phyloP scores from a whole-genome alignment of 164 flowering plant species.

The Kingdonia uniflora region DNA sequence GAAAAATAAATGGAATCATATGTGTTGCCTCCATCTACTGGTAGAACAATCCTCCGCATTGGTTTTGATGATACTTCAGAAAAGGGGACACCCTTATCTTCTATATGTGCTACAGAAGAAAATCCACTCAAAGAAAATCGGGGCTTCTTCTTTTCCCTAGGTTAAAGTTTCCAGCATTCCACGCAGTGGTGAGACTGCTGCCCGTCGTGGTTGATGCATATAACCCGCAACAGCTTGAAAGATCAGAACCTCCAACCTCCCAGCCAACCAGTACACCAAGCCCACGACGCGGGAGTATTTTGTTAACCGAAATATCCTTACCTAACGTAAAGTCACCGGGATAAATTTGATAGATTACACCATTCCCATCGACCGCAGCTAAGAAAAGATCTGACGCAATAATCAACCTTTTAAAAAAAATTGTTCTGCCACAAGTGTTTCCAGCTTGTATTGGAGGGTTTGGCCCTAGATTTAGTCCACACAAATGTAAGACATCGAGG shows the following conservation, averaged over 20 bases:
- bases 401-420: conserved; percentile 50
- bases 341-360: conserved; percentile 51
- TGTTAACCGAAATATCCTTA: conserved; percentile 18
- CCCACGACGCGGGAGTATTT: conserved; percentile 33
- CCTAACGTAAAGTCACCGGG: conserved; percentile 30
- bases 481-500: conserved; percentile 36
- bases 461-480: conserved; percentile 26
- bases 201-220: conserved; percentile 6
- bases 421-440: conserved; percentile 16
- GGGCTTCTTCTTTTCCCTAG: conserved; percentile 11
- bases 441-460: conserved; percentile 9
- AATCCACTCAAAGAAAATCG: conserved; percentile 25
- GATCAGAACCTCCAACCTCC: conserved; percentile 54
- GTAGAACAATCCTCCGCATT: conserved; percentile 55
- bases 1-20: conserved; percentile 60
- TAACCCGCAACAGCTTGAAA: conserved; percentile 9
- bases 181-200: not conserved
- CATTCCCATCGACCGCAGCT: conserved; percentile 65
- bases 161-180: too few species aligned
- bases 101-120: conserved; percentile 22
- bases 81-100: conserved; percentile 8
- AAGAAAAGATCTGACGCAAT: conserved; percentile 50
- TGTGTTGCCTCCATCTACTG: conserved; percentile 27
- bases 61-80: conserved; percentile 15
- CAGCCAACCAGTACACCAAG: conserved; percentile 47